Evolutionary conservation across 306 rosid genomes (phyloP).

Genomic region (Corylus americana): DNA sequence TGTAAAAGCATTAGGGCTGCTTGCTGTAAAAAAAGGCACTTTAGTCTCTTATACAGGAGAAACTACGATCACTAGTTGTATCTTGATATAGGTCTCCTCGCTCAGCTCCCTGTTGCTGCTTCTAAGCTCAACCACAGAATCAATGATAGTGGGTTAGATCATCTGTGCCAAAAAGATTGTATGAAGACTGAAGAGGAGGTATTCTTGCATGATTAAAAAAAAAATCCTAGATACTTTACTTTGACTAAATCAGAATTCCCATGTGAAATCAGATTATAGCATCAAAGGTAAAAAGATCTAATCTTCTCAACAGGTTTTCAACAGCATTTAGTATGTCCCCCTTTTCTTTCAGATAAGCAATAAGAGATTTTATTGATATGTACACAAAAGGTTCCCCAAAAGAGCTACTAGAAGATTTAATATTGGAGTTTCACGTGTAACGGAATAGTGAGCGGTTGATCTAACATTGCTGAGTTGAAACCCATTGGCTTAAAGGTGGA

Average conservation of each 20-base stretch:
- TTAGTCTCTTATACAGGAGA: neutral
- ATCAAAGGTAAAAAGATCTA: conserved; percentile 14
- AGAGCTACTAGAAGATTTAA: too few relatives aligned
- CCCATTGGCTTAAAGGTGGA: neutral
- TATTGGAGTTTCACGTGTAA: neutral
- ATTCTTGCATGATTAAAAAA: conserved; percentile 15
- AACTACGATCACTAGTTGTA: neutral
- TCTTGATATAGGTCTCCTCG: neutral
- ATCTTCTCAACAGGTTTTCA: neutral
- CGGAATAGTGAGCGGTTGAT: neutral
- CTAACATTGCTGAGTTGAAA: neutral
- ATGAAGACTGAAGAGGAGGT: conserved; percentile 9
- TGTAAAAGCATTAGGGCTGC: neutral
- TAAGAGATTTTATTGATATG: neutral
- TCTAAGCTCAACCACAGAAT: conserved; percentile 30
- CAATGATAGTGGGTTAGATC: conserved; percentile 16
- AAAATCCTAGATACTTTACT: conserved; percentile 12
- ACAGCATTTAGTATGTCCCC: neutral
- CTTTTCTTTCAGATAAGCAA: neutral
- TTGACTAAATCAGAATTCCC: conserved; percentile 11
- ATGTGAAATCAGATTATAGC: conserved; percentile 4
- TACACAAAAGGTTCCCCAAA: neutral
- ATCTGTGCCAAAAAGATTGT: conserved; percentile 2
- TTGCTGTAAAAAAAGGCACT: neutral
- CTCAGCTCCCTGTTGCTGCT: neutral